A percentile compares a stretch with the other conserved stretches of the same genome.
phyloP scores from a whole-genome alignment of 495 filamentous ascomycete genomes.

The Chaetomium cochliodes region DNA sequence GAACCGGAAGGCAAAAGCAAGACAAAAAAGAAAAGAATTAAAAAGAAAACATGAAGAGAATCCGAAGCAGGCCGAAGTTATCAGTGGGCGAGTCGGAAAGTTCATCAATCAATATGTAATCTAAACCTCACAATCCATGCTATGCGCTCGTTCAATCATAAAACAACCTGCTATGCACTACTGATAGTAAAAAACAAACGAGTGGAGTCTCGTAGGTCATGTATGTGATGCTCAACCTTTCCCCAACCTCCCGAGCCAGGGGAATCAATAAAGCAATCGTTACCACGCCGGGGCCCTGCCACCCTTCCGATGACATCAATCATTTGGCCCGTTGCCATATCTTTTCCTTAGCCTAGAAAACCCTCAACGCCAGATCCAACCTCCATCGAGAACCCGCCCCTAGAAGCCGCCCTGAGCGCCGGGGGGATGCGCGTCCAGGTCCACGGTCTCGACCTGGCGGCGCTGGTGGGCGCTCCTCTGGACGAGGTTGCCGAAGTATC shows the following conservation, averaged over 20 bases:
- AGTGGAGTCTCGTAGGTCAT: constrained; percentile 17
- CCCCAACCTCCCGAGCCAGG: neutral
- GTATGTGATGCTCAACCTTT: neutral
- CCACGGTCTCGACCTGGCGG: constrained; percentile 70
- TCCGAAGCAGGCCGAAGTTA: no score
- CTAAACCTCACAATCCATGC: neutral
- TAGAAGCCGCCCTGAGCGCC: constrained; percentile 27
- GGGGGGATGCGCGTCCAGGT: constrained; percentile 70
- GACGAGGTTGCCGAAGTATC: constrained; percentile 86
- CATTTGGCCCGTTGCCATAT: neutral
- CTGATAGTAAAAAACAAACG: constrained; percentile 14
- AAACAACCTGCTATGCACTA: neutral
- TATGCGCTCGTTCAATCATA: constrained; percentile 1
- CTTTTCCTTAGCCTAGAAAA: constrained; percentile 3
- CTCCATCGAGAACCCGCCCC: neutral
- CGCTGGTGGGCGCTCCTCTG: constrained; percentile 69
- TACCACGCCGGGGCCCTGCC: neutral
- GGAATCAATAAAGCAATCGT: constrained; percentile 13
- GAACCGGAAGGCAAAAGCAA: neutral
- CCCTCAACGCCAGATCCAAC: neutral
- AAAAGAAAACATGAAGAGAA: no score
- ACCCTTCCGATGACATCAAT: constrained; percentile 1
- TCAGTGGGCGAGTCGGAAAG: neutral
- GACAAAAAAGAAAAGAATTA: no score
- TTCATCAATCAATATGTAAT: neutral